Evolutionary conservation across 495 filamentous ascomycete genomes (phyloP), one percentile per base, ranked within the genome.

Genomic region (Podospora fimiseda): DNA sequence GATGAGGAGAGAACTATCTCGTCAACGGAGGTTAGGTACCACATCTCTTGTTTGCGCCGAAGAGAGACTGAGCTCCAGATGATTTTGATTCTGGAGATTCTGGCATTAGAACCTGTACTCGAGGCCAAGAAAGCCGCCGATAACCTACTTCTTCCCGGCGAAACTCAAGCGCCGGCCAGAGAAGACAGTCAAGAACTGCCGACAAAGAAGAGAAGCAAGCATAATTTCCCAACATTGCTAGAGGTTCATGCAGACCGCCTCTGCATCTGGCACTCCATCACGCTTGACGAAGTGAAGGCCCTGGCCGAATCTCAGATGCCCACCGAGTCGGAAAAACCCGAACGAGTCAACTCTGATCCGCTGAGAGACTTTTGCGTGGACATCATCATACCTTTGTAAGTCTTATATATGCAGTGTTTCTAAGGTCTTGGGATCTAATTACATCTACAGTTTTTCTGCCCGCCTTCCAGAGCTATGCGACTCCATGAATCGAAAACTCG

Each of bases 261-360:
- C 19, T 94, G 90, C 63, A 98, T 98, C 37, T 98, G 94, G 94
- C 90, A 96, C 61, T 89, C 90, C n/a, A 81, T 87, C 47, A 77
- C 80, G 9, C 65, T 75, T 5, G 81, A 82, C 21, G 73, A 75
- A 38, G 58, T 70, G 39, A 80, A 79, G 42, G 72, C 73, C 21
- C 64, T 76, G 27, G 76, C 79, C 36, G 80, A 84, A 56, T 67
- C 74, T 9, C 68, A 74, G 43, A 27, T 52, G 8, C 42, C 52
- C 2, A 52, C 56, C 4, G 53, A 62, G 19, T 68, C 67, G 18
- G 62, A 65, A 46, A 64, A 55, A 16, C 43, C 65, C 16, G 58
- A 62, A 14, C 66, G 60, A 50, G 55, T 52, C 23, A 65, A 63
- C 40, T 68, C 69, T 1, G 72, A 74, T 37, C 70, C 64, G 16